These are phyloP conservation scores for Petunia hybrid DNA, from an alignment of 305 asterid species.

Conservation along the genomic window DNA sequence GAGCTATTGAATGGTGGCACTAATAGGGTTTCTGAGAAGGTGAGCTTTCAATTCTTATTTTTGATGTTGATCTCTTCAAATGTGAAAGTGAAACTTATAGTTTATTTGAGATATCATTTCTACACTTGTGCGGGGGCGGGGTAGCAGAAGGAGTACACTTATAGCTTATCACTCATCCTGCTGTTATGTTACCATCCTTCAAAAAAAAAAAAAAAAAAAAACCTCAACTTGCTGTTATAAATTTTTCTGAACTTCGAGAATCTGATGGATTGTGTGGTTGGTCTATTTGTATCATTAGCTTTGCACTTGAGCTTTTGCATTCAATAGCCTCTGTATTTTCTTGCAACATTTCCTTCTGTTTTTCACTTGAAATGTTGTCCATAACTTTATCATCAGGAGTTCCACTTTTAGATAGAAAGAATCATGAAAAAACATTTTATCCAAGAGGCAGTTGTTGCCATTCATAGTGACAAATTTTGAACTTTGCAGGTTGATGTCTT, in stretches of 20 bases:
- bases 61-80: neutral
- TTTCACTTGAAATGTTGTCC: conserved; percentile 11
- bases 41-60: conserved; percentile 21
- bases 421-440: neutral
- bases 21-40: conserved; percentile 54
- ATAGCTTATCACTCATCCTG: neutral
- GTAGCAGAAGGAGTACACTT: neutral
- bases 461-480: neutral
- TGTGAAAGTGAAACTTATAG: neutral
- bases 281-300: conserved; percentile 14
- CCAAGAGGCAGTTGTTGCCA: neutral
- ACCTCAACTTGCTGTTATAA: neutral
- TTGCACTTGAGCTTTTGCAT: conserved; percentile 2
- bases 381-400: neutral
- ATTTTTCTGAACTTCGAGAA: neutral
- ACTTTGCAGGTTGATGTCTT: conserved; percentile 80
- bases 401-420: neutral
- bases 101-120: neutral
- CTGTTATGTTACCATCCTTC: neutral
- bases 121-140: neutral
- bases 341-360: too few species aligned
- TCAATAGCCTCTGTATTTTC: neutral
- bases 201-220: too few species aligned
- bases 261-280: conserved; percentile 1
- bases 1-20: conserved; percentile 56